These are phyloP conservation scores for Darksidea phi DNA, from an alignment of 495 filamentous ascomycete species.

Conservation along the genomic window DNA sequence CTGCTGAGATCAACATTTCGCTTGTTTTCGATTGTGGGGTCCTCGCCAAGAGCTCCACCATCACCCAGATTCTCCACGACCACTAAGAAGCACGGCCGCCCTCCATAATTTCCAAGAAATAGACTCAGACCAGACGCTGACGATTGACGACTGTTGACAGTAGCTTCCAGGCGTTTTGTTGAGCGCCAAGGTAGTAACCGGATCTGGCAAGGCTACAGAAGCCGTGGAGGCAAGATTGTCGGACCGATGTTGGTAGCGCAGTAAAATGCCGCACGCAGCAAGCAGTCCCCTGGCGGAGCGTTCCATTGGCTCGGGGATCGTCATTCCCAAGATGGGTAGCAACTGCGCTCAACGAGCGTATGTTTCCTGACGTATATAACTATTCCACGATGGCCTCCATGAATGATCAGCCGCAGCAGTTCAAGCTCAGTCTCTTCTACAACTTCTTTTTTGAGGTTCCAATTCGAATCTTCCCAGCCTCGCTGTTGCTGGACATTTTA, in stretches of 20 bases:
- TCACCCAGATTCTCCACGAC: constrained; percentile 17
- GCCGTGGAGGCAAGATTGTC: background rate
- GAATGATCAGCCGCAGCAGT: background rate
- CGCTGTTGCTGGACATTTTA: background rate
- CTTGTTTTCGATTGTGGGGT: background rate
- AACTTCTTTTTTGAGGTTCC: too few species aligned
- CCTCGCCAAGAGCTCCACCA: background rate
- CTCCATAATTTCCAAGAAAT: too few species aligned
- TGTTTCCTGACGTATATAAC: background rate
- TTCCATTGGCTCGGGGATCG: background rate
- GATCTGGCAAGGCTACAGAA: background rate
- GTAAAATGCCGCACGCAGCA: background rate
- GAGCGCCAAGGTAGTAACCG: constrained; percentile 8
- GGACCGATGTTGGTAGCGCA: background rate
- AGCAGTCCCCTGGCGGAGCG: background rate
- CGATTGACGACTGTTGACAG: background rate
- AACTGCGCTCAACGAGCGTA: background rate
- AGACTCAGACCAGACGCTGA: constrained; percentile 1
- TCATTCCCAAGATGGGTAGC: background rate
- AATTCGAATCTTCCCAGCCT: background rate
- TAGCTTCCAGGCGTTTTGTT: constrained; percentile 1
- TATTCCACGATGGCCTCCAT: background rate
- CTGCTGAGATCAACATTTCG: background rate
- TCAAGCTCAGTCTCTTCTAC: background rate
- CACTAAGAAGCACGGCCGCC: constrained; percentile 12